Evolutionary conservation across 441 rosid species (phyloP), one percentile per base, ranked within the genome.

Genomic region (Adansonia rubrostipa): DNA sequence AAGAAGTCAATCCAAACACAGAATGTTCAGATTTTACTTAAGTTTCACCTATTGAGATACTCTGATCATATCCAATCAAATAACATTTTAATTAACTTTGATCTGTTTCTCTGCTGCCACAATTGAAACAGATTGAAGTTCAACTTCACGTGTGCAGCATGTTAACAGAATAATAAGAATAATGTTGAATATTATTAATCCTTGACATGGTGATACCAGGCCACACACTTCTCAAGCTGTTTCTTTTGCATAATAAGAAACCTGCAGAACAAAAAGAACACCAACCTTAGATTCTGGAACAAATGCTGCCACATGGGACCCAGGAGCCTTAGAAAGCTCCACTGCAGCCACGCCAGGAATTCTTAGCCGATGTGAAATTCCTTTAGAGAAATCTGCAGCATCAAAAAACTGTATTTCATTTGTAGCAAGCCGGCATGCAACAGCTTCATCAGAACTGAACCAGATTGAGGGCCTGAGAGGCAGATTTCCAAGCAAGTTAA

Each of bases 241-340:
- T 72, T 17, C 24, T 54, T 67, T 56, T 56, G 42, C 64, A 36
- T 56, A 10, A 72, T 19, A 42, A 71, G n/a, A 57, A 73, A 57
- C 76, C 48, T 9, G 22, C n/a, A 19, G 51, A 47, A 40, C 13
- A 6, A 51, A 17, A 75, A 13, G 33, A 65, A 66, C 5, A 80
- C 84, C 63, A 68, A 96, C 99, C 99, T 95, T 93, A 11, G 93
- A 87, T 84, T 95, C 99, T 11, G 96, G 96, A 84, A 95, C 91
- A 90, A 87, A 95, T 72, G 87, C 92, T 58, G 94, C 98, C 77
- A 95, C 84, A 77, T 95, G 92, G 47, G 96, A 89, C 42, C 96
- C 99, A 42, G 98, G 95, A 11, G 80, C 75, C 86, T 84, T 86
- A 24, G 99, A 92, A 62, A 95, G 94, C 91, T 91, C 94, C 80